phyloP scores from a whole-genome alignment of 2,329 filamentous ascomycete species.

The Botrytis sinoallii region DNA sequence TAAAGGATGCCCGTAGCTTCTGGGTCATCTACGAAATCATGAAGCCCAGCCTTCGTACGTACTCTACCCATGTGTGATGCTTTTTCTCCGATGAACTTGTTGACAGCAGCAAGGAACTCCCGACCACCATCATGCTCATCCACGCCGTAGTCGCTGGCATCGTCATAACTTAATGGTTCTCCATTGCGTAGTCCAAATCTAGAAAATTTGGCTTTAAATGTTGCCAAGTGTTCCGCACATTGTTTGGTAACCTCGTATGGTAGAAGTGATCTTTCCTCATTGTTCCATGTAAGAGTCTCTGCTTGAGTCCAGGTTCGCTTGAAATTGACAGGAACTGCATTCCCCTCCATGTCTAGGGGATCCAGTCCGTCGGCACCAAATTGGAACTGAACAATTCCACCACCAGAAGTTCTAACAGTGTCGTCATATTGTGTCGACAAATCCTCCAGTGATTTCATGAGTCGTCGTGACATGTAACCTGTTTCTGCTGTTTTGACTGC shows the following conservation, averaged over 20 bases:
- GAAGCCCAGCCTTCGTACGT: slow-evolving; percentile 51
- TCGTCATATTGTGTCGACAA: slow-evolving; percentile 90
- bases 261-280: slow-evolving; percentile 68
- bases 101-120: slow-evolving; percentile 75
- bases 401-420: slow-evolving; percentile 87
- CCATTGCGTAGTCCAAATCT: slow-evolving; percentile 60
- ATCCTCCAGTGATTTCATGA: slow-evolving; percentile 98
- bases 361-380: slow-evolving; percentile 96
- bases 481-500: slow-evolving; percentile 99
- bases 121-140: slow-evolving; percentile 81
- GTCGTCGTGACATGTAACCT: slow-evolving; percentile 94
- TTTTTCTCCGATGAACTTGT: slow-evolving; percentile 64
- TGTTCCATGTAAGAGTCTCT: slow-evolving; percentile 73
- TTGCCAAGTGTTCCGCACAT: slow-evolving; percentile 64
- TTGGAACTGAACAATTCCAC: slow-evolving; percentile 91
- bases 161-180: slow-evolving; percentile 64
- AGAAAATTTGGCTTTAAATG: slow-evolving; percentile 63
- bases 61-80: slow-evolving; percentile 58
- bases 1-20: slow-evolving; percentile 34
- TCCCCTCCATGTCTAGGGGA: slow-evolving; percentile 96
- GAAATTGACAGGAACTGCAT: slow-evolving; percentile 88
- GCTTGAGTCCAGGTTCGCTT: slow-evolving; percentile 84
- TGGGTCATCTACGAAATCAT: slow-evolving; percentile 42
- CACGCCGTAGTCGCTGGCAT: slow-evolving; percentile 64
- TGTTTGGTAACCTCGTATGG: slow-evolving; percentile 70